Base-by-base conservation (phyloP, 2,329 filamentous ascomycete species). In the Penicillium nordicum region DNA sequence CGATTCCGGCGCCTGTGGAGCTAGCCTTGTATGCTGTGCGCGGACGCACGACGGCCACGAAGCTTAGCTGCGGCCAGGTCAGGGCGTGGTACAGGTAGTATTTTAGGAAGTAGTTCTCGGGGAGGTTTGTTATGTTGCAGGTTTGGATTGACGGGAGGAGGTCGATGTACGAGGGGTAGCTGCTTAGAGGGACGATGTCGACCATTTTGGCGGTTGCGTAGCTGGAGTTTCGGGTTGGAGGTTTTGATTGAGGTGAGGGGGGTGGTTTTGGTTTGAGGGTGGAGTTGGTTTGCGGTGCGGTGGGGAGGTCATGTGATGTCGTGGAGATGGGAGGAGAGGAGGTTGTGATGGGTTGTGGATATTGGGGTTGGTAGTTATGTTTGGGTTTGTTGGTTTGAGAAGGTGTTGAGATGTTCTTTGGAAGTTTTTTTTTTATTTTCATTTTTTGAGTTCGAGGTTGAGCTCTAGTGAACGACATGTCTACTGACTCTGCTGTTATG, bases 21-120 rank as follows among this genome's bases (percentile, higher is more conserved):
- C 88, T 87, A 0, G 87, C 84, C 73, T 88, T 87, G 52, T 91
- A 85, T 0, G 87, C 85, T 72, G 88, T 88, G 66, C 84, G 84
- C 34, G 91, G 89, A 36, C 92, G 87, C 75, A 97, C 93, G 68
- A 99, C 92, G 66, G 94, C 94, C 55, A 99, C 93, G 77, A 92
- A 97, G 77, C 88, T 93, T 63, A 99, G 86, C 78, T 97, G 93
- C 44, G 94, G 94, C 94, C 94, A 99, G 67, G 92, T 96, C 65
- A 97, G 86, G 16, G 93, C 92, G 78, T 99, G 94, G 84, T 99
- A 99, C 71, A 99, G 87, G 81, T 99, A 99, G 83, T 99, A 99
- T 84, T 99, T 99, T 78, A 96, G 90, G 76, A 97, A 97, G 84
- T 99, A 99, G 82, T 99, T 99, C 78, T 99, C 94, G 63, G 94